Percentiles rank a stretch among this genome's conserved stretches.
Conservation (phyloP, 1,139 yeast species). For the Suhomyces yuchorum region DNA sequence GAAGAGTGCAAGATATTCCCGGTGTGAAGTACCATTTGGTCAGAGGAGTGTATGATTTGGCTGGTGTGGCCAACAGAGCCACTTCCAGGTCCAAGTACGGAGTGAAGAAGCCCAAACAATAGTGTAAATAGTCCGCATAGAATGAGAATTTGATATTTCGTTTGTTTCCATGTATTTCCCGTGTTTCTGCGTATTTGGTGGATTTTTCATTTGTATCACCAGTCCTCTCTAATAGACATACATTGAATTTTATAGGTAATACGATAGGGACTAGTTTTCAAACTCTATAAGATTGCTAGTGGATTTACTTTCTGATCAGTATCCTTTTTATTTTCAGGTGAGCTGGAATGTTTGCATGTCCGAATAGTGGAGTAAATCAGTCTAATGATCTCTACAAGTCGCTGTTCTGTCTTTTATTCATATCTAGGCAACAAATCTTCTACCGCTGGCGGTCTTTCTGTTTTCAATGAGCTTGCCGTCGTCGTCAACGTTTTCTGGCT, state of each 20-base stretch:
- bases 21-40: conserved; percentile 96
- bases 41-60: conserved; percentile 91
- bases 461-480: conserved; percentile 59
- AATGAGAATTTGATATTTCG: background rate
- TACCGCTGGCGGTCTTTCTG: conserved; percentile 82
- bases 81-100: conserved; percentile 94
- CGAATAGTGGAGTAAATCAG: too few relatives aligned
- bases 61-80: conserved; percentile 91
- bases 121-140: conserved; percentile 5
- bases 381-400: too few relatives aligned
- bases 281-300: too few relatives aligned
- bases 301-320: too few relatives aligned
- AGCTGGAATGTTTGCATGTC: too few relatives aligned
- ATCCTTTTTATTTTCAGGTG: too few relatives aligned
- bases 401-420: too few relatives aligned
- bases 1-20: conserved; percentile 96
- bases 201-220: too few relatives aligned
- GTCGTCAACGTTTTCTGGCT: conserved; percentile 85
- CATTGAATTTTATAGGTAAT: too few relatives aligned
- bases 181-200: background rate
- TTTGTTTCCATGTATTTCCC: background rate
- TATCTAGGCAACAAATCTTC: conserved; percentile 56
- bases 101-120: conserved; percentile 75
- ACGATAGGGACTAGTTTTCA: too few relatives aligned
- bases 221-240: too few relatives aligned